Evolutionary conservation across 1,284 basidiomycete species (phyloP), one percentile per base, ranked within the genome.

Genomic region (Tilletia horrida): DNA sequence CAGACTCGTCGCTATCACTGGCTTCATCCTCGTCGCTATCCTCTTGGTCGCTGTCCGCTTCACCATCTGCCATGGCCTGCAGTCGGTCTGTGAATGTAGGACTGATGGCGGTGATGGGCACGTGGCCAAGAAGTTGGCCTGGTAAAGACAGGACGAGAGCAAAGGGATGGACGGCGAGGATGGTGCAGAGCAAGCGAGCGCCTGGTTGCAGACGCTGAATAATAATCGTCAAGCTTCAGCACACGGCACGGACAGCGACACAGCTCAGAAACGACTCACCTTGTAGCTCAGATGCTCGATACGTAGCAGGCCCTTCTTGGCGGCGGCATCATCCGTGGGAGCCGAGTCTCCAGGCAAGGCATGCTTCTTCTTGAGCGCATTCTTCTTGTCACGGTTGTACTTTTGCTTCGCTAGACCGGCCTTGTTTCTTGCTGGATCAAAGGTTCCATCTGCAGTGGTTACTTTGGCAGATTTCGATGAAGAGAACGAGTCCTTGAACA

Each of bases 271-370:
- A 11, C 23, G 35, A 67, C 84, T 69, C 68, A 90, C 92, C 85
- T 96, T 97, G 85, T 97, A 96, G 79, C 93, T 95, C 57, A 97
- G 85, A 81, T 94, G 91, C 82, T 97, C 93, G 64, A 96, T 88
- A 67, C 93, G 87, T 65, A 87, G 83, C 44, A 81, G 80, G 44
- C 87, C 86, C 52, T 73, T 82, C 69, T 68, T 73, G 66, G 68
- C 71, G 62, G 71, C 67, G 63, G 66, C 67, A 47, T 59, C 29
- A 7, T 40, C 16, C 63, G 27, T 11, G 44, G 62, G 40, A 66
- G 65, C 21, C 66, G 70, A 11, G 59, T 67, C n/a, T 52, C 69
- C 64, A 66, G 69, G 14, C 31, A 27, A 3, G 23, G 67, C 43
- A 47, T 76, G 70, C 65, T 80, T 78, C 73, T 83, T 82, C 64